Evolutionary conservation across 768 basidiomycete genomes (phyloP).

Genomic region (Termitomyces sp.): DNA sequence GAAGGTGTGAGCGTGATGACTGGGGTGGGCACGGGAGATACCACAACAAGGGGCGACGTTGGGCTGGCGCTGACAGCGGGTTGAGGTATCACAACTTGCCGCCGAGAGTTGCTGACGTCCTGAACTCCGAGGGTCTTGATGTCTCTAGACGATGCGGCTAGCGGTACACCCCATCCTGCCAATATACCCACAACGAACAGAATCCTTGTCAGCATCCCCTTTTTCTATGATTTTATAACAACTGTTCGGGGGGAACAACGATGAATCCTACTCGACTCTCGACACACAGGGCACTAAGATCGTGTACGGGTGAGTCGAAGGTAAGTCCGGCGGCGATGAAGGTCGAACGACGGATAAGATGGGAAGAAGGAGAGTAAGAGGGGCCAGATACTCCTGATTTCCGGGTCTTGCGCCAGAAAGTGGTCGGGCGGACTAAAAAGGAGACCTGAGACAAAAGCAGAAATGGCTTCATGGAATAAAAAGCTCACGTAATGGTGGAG

Average conservation of each 20-base stretch:
- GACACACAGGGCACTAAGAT: slow-evolving; percentile 58
- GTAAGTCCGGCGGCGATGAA: slow-evolving; percentile 74
- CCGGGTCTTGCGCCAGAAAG: slow-evolving; percentile 74
- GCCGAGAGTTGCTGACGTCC: slow-evolving; percentile 9
- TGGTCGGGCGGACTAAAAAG: slow-evolving; percentile 68
- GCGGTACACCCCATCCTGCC: slow-evolving; percentile 1
- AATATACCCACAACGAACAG: slow-evolving; percentile 7
- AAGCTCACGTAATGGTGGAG: slow-evolving; percentile 60
- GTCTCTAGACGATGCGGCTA: slow-evolving; percentile 3
- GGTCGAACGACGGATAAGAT: slow-evolving; percentile 72
- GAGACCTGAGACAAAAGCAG: background rate
- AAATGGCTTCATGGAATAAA: background rate
- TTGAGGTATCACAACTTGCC: slow-evolving; percentile 3
- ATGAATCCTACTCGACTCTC: slow-evolving; percentile 50
- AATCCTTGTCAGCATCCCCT: slow-evolving; percentile 2
- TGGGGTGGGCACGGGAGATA: background rate
- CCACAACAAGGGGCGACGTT: background rate
- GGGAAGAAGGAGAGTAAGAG: slow-evolving; percentile 68
- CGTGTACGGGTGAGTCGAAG: slow-evolving; percentile 56
- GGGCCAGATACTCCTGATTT: slow-evolving; percentile 68
- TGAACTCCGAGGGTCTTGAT: slow-evolving; percentile 1
- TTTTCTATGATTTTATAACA: slow-evolving; percentile 15
- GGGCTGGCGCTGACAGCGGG: slow-evolving; percentile 1
- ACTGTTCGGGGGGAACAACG: slow-evolving; percentile 38
- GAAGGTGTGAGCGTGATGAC: background rate